Percentiles rank a stretch among this genome's conserved stretches.
Evolutionary conservation across 208 protist species (phyloP).

Genomic region (Leishmania amazonensis): DNA sequence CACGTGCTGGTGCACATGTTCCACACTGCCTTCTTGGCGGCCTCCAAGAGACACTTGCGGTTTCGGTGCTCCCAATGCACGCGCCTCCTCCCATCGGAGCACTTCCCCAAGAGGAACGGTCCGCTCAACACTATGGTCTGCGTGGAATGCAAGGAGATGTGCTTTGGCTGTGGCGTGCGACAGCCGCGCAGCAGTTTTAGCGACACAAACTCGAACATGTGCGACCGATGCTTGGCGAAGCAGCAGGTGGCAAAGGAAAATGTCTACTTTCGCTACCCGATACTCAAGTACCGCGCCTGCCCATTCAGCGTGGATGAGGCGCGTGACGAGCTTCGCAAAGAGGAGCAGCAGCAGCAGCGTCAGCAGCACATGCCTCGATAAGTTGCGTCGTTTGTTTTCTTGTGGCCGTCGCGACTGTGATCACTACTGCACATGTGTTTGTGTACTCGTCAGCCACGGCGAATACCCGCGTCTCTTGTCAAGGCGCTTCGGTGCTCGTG

Average conservation of each 20-base stretch:
- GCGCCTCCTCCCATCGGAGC: conserved; percentile 64
- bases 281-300: conserved; percentile 87
- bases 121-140: conserved; percentile 68
- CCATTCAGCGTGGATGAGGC: conserved; percentile 83
- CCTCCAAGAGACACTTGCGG: conserved; percentile 72
- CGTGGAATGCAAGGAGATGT: conserved; percentile 73
- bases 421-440: neutral
- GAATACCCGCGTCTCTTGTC: too few relatives aligned
- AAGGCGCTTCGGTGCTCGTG: neutral
- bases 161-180: conserved; percentile 68
- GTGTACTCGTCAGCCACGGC: neutral
- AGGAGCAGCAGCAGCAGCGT: conserved; percentile 25
- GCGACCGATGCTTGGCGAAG: conserved; percentile 74
- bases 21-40: conserved; percentile 24
- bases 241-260: conserved; percentile 76
- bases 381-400: too few relatives aligned
- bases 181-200: conserved; percentile 60
- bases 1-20: conserved; percentile 21
- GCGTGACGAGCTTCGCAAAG: conserved; percentile 63
- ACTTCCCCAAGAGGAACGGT: conserved; percentile 61
- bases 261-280: conserved; percentile 89
- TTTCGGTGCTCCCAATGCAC: conserved; percentile 65
- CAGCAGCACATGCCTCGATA: neutral
- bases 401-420: neutral
- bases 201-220: conserved; percentile 42